Evolutionary conservation across 139 green algal species (phyloP).

Genomic region (Coelastrella sp.): DNA sequence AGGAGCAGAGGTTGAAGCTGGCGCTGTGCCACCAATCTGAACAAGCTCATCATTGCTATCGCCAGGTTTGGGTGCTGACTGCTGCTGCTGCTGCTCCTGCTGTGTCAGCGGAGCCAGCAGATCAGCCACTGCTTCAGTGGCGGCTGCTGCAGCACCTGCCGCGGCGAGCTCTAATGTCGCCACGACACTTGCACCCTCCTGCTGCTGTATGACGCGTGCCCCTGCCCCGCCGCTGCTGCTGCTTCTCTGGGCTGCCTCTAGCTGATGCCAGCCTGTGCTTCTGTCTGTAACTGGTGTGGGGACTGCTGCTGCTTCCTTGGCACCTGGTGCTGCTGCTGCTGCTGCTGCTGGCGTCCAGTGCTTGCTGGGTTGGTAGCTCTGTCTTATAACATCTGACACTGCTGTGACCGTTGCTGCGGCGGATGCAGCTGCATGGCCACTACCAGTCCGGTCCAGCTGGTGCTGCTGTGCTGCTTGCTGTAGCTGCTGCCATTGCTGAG

Average conservation of each 20-base stretch:
- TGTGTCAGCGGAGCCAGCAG: background rate
- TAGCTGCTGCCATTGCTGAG: background rate
- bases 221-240: background rate
- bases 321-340: background rate
- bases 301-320: background rate
- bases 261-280: constrained; percentile 2
- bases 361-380: background rate
- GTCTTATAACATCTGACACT: background rate
- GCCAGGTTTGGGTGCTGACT: background rate
- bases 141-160: constrained; percentile 12
- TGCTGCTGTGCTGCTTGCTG: constrained; percentile 38
- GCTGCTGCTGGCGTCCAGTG: background rate
- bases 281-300: background rate
- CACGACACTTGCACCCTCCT: background rate
- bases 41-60: background rate
- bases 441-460: background rate
- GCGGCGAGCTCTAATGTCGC: constrained; percentile 20
- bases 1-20: background rate
- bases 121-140: constrained; percentile 22
- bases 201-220: constrained; percentile 1
- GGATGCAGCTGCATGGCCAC: too few relatives aligned
- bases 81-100: constrained; percentile 16
- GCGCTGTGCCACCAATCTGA: background rate
- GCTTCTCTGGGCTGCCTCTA: background rate
- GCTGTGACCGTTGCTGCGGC: constrained; percentile 1